Conservation (phyloP, 129 eudicot genomes). For the Apium graveolens region DNA sequence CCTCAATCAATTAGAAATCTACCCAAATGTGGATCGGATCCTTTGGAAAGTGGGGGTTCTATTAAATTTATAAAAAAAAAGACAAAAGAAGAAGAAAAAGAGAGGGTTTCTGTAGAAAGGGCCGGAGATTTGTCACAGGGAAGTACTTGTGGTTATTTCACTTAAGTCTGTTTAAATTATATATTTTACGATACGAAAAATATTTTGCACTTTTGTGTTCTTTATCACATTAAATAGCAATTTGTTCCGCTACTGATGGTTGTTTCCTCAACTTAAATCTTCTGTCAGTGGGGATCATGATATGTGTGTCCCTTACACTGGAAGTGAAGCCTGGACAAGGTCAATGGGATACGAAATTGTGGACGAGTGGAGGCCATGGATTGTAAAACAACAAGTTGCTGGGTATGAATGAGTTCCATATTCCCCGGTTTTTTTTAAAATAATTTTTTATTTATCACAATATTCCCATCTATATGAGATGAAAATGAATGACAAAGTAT, state of each 20-base stretch:
- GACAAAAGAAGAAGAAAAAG: too few species aligned
- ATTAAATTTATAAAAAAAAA: not conserved
- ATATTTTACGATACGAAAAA: not conserved
- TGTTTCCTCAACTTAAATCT: slow-evolving; percentile 3
- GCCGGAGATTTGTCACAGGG: not conserved
- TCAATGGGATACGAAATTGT: slow-evolving; percentile 63
- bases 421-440: not conserved
- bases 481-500: not conserved
- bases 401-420: slow-evolving; percentile 47
- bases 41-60: not conserved
- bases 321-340: slow-evolving; percentile 92
- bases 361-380: slow-evolving; percentile 95
- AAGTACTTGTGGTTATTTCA: too few species aligned
- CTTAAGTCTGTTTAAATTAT: not conserved
- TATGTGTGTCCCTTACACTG: slow-evolving; percentile 96
- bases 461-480: not conserved
- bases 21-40: not conserved
- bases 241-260: not conserved
- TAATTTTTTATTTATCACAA: not conserved
- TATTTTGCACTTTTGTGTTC: not conserved
- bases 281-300: slow-evolving; percentile 89
- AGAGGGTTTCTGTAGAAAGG: not conserved
- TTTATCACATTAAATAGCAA: not conserved
- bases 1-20: not conserved
- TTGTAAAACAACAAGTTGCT: slow-evolving; percentile 63